phyloP scores from a whole-genome alignment of 345 rosid species.

The Microthlaspi erraticum region DNA sequence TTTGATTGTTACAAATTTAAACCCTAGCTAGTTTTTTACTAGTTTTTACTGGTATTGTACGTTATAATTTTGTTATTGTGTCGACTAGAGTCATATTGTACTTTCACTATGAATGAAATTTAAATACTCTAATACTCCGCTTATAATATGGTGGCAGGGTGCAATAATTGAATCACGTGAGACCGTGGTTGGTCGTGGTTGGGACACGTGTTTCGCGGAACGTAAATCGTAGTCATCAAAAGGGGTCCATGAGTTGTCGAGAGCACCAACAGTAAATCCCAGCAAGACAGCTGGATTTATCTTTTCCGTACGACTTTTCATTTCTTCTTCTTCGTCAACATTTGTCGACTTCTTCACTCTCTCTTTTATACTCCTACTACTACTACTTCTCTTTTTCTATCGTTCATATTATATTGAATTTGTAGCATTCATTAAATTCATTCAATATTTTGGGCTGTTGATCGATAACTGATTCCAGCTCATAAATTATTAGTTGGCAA shows the following conservation, averaged over 20 bases:
- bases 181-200: slow-evolving; percentile 19
- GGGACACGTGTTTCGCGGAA: slow-evolving; percentile 25
- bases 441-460: slow-evolving; percentile 37
- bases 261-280: slow-evolving; percentile 13
- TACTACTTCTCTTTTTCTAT: not conserved
- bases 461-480: slow-evolving; percentile 36
- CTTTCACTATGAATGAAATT: slow-evolving; percentile 5
- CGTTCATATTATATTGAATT: not conserved
- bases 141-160: slow-evolving; percentile 17
- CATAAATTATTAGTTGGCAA: slow-evolving; percentile 22
- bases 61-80: not conserved
- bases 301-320: slow-evolving; percentile 29
- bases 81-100: slow-evolving; percentile 25
- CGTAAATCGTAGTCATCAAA: slow-evolving; percentile 21
- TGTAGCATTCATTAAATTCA: slow-evolving; percentile 5
- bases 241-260: slow-evolving; percentile 28
- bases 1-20: too few relatives aligned
- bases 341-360: slow-evolving; percentile 29
- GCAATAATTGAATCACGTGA: slow-evolving; percentile 44
- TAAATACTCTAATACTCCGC: not conserved
- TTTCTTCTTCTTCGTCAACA: slow-evolving; percentile 3
- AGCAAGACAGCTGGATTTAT: slow-evolving; percentile 35
- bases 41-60: slow-evolving; percentile 7
- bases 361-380: not conserved
- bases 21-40: not conserved